Evolutionary conservation across 768 basidiomycete genomes (phyloP), one percentile per base, ranked within the genome.

Genomic region (Naganishia kalamii): DNA sequence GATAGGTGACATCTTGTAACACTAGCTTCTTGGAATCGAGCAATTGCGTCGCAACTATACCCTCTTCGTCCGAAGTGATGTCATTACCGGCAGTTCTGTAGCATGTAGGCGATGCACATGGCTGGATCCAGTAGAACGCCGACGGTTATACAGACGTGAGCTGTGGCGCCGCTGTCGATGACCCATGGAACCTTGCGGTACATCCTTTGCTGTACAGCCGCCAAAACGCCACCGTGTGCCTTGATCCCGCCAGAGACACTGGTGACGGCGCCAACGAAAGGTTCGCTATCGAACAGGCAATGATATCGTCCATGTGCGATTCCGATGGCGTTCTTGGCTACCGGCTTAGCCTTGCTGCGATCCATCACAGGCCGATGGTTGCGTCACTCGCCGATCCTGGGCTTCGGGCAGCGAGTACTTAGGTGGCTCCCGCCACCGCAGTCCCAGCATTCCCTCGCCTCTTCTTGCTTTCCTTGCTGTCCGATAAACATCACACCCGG

Each of bases 121-220:
- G n/a, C 27, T 51, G 23, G 21, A 50, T 35, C 32, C 33, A 50
- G 19, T 15, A 29, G 62, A 50, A 63, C 0, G 48, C 62, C 3
- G 15, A 17, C 3, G 11, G 8, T 13, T 63, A 40, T 63, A 43
- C 62, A 63, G 19, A 63, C 43, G 21, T 63, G 62, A 21, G 49
- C 62, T n/a, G 62, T 63, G 11, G 62, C 62, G 37, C 62, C 62
- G 25, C 8, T 25, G 25, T 63, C 62, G 30, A 63, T 41, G 21
- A 40, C 30, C 47, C 47, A 63, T 23, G 51, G 13, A 19, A 63
- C 51, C 10, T 51, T 63, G 29, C 49, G 32, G 33, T 41, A 2
- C 29, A 15, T 30, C 8, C 29, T 30, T n/a, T 29, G 46, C 13
- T 40, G 29, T 11, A 32, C 3, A 25, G 61, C 44, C 13, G 47